These are phyloP conservation scores for Bondarzewia mesenterica DNA, from an alignment of 1,284 basidiomycete species.

Conservation along the genomic window DNA sequence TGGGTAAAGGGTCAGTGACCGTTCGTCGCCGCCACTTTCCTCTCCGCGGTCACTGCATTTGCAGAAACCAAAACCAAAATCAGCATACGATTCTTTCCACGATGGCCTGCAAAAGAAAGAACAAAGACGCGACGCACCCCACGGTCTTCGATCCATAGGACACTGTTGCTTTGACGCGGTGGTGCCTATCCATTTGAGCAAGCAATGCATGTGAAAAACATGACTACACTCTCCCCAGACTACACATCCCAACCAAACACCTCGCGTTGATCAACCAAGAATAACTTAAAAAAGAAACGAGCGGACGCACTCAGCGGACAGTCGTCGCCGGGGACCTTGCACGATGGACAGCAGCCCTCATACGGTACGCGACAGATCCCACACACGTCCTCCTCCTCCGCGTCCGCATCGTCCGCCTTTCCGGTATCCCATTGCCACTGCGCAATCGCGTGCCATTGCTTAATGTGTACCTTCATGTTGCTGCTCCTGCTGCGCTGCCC, in stretches of 20 bases:
- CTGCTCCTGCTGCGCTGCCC: no score
- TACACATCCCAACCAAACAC: constrained; percentile 23
- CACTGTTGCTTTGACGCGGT: constrained; percentile 84
- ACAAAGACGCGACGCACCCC: constrained; percentile 66
- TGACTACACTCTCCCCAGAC: constrained; percentile 96
- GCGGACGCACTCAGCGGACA: constrained; percentile 80
- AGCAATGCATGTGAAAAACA: constrained; percentile 92
- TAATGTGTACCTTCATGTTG: constrained; percentile 74
- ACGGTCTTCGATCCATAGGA: constrained; percentile 87
- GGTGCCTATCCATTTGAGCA: constrained; percentile 90
- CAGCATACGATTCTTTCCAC: no score
- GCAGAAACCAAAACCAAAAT: background rate
- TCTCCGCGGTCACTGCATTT: constrained; percentile 27
- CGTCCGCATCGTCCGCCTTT: constrained; percentile 24
- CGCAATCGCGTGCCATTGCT: constrained; percentile 79
- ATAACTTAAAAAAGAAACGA: no score
- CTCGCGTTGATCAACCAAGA: no score
- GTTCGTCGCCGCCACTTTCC: constrained; percentile 19
- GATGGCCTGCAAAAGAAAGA: no score
- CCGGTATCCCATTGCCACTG: constrained; percentile 83
- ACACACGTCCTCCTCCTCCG: constrained; percentile 68
- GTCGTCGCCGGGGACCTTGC: constrained; percentile 94
- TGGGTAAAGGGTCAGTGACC: no score
- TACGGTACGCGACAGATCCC: constrained; percentile 90
- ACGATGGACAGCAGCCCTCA: constrained; percentile 88